Base-by-base conservation (phyloP, 306 rosid genomes). In the Casuarina equisetifolia region DNA sequence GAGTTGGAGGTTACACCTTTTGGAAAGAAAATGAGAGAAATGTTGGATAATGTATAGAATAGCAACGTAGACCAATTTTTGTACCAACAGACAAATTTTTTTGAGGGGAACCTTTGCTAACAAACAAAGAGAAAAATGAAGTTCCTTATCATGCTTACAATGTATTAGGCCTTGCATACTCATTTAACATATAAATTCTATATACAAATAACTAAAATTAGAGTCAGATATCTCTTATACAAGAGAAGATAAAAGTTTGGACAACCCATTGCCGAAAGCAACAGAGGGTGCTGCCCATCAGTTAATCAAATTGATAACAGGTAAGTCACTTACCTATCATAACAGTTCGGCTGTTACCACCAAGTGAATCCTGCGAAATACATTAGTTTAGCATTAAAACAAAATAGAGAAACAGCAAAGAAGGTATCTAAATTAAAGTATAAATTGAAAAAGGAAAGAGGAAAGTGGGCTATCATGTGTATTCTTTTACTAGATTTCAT, bases 311-410 rank as follows among this genome's bases (percentile, higher is more conserved):
- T 63, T 48, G 52, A 76, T 63, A 43, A 48, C 75, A 76, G 67
- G 59, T 51, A 75, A 76, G 36, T 15, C 81, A 71, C 86, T 20
- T 70, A 91, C 99, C 99, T 87, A 96, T 96, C 99, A 96, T 93
- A 82, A 90, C 97, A 82, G 99, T 96, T 87, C 93, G 87, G 89
- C 99, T 96, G 88, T 96, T 96, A 72, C 99, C 99, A 71, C 99
- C 99, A 70, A 96, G 97, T 25, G 99, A 96, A 84, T 96, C 99
- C 99, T 96, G 97, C 79, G 86, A 93, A 87, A 39, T 7, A 44
- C 66, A 63, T 81, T 50, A 69, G 72, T 35, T 78, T 74, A 36
- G 74, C 77, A 73, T 57, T 55, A 57, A 76, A 15, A 52, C 36
- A 68, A 38, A 72, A 77, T 58, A 76, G 74, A 81, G 36, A 36